Percentiles rank a stretch among this genome's conserved stretches.
These are phyloP conservation scores for Aspergillus unguis DNA, from an alignment of 2,329 filamentous ascomycete species.

Conservation along the genomic window DNA sequence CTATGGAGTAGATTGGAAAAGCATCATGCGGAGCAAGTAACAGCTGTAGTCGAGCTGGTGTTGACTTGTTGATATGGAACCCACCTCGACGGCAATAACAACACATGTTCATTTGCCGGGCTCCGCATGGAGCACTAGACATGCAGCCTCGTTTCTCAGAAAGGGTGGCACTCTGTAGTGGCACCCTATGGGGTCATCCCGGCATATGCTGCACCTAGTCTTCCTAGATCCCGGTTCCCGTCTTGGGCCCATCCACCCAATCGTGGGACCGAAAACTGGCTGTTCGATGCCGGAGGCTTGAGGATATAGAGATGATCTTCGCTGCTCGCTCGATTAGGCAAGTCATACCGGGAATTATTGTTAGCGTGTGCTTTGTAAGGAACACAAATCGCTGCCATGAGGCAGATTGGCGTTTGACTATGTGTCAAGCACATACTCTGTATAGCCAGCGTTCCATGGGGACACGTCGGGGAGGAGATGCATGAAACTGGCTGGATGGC, in stretches of 20 bases:
- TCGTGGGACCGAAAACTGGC: background rate
- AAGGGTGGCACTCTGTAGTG: background rate
- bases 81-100: background rate
- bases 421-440: background rate
- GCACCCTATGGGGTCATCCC: background rate
- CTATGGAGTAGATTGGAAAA: background rate
- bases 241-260: background rate
- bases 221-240: background rate
- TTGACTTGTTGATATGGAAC: background rate
- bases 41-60: background rate
- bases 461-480: constrained; percentile 1
- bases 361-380: background rate
- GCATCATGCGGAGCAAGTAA: background rate
- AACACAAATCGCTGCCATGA: no score
- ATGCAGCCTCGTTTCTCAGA: background rate
- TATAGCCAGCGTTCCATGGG: background rate
- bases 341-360: background rate
- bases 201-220: background rate
- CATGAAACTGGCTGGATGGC: background rate
- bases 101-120: background rate
- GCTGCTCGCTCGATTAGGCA: no score
- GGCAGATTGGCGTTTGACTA: background rate
- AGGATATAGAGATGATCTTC: no score
- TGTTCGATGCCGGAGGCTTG: background rate
- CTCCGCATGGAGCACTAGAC: background rate